These are phyloP conservation scores for Rhinocladiella mackenziei DNA, from an alignment of 2,329 filamentous ascomycete species.

Conservation along the genomic window DNA sequence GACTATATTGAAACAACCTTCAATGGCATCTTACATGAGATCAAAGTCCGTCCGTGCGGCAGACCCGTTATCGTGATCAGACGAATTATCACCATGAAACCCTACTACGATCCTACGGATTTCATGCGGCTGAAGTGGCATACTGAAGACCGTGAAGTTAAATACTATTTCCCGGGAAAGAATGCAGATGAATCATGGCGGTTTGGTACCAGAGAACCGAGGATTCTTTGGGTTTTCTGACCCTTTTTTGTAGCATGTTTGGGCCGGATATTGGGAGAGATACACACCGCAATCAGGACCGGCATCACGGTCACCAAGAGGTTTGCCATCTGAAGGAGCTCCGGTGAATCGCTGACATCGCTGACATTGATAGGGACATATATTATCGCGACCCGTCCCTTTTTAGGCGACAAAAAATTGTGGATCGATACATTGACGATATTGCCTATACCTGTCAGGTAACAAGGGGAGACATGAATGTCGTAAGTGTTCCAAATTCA, in stretches of 20 bases:
- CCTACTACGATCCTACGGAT: conserved; percentile 26
- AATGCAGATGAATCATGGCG: conserved; percentile 56
- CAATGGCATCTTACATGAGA: conserved; percentile 21
- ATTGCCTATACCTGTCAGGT: conserved; percentile 58
- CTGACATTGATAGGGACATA: conserved; percentile 49
- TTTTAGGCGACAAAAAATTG: conserved; percentile 54
- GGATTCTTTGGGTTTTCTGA: conserved; percentile 19
- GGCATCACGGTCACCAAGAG: conserved; percentile 54
- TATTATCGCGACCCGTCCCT: conserved; percentile 60
- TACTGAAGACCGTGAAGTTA: conserved; percentile 26
- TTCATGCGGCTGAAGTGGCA: conserved; percentile 30
- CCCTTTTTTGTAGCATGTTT: conserved; percentile 23
- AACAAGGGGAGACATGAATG: conserved; percentile 52
- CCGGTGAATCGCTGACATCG: conserved; percentile 5
- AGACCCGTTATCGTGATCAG: conserved; percentile 29
- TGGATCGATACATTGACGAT: conserved; percentile 59
- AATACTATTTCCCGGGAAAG: conserved; percentile 54
- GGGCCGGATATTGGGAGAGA: conserved; percentile 49
- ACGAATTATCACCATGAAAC: conserved; percentile 32
- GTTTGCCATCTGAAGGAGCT: conserved; percentile 33
- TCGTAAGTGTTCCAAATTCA: conserved; percentile 43
- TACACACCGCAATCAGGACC: conserved; percentile 50
- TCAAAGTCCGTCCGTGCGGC: conserved; percentile 28
- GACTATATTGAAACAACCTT: conserved; percentile 25
- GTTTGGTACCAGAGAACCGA: conserved; percentile 42